These are phyloP conservation scores for Geosmithia morbida DNA, from an alignment of 2,329 filamentous ascomycete genomes.

Conservation along the genomic window DNA sequence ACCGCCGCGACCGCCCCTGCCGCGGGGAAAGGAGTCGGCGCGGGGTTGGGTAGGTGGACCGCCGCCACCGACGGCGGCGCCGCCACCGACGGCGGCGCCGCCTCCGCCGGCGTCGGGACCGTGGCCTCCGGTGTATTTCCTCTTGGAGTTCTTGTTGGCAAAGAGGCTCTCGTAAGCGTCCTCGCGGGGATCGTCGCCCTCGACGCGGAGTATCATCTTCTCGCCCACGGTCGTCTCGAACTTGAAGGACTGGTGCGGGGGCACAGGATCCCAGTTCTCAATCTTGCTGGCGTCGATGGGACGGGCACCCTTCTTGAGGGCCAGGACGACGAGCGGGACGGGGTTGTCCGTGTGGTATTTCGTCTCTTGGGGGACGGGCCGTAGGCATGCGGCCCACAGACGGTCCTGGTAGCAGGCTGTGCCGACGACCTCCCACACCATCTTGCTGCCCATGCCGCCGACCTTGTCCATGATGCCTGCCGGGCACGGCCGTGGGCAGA, in stretches of 20 bases:
- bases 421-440: constrained; percentile 72
- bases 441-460: constrained; percentile 71
- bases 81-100: constrained; percentile 23
- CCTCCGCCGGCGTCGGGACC: constrained; percentile 19
- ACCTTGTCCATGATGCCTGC: constrained; percentile 64
- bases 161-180: constrained; percentile 50
- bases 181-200: constrained; percentile 50
- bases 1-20: constrained; percentile 19
- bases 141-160: constrained; percentile 44
- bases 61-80: constrained; percentile 22
- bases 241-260: constrained; percentile 53
- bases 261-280: constrained; percentile 66
- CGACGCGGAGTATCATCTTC: constrained; percentile 70
- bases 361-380: constrained; percentile 53
- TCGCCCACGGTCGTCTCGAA: constrained; percentile 80
- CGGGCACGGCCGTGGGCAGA: constrained; percentile 64
- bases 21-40: constrained; percentile 17
- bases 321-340: constrained; percentile 68
- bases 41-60: not conserved
- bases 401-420: constrained; percentile 62
- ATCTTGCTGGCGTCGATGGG: constrained; percentile 74
- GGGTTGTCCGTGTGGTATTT: constrained; percentile 68
- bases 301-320: constrained; percentile 58
- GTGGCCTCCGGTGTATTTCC: constrained; percentile 39
- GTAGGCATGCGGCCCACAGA: constrained; percentile 75